Conservation (phyloP, 805 yeast genomes). For the Henningerozyma blattae region DNA sequence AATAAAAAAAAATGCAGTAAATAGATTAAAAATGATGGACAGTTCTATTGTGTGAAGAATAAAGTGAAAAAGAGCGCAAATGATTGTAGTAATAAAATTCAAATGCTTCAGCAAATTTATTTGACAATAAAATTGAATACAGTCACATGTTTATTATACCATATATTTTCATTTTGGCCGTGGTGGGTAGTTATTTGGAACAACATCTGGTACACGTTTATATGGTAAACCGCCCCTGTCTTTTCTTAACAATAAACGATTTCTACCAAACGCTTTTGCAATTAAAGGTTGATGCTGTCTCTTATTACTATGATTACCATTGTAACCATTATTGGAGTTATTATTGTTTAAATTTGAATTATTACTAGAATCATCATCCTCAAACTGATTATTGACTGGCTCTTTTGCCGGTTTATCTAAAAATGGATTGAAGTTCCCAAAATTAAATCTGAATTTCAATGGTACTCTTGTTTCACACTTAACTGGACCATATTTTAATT, state of each 20-base stretch:
- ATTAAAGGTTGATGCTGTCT: slow-evolving; percentile 14
- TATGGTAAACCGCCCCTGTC: slow-evolving; percentile 27
- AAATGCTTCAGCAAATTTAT: no score
- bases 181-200: slow-evolving; percentile 19
- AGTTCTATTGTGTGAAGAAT: no score
- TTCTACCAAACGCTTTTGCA: slow-evolving; percentile 24
- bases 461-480: slow-evolving; percentile 16
- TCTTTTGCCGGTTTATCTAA: slow-evolving; percentile 19
- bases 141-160: neutral
- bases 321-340: neutral
- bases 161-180: slow-evolving; percentile 7
- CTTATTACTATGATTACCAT: slow-evolving; percentile 5
- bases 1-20: no score
- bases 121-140: no score
- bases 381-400: slow-evolving; percentile 15
- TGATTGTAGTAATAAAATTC: no score
- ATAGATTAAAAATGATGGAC: no score
- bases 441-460: slow-evolving; percentile 14
- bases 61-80: no score
- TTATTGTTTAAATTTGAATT: no score
- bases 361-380: no score
- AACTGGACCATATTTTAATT: slow-evolving; percentile 19
- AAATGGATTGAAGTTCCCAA: slow-evolving; percentile 16
- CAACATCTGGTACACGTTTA: slow-evolving; percentile 22
- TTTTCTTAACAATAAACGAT: slow-evolving; percentile 17